Evolutionary conservation across 139 green algal species (phyloP).

Genomic region (Tetraselmis chui): DNA sequence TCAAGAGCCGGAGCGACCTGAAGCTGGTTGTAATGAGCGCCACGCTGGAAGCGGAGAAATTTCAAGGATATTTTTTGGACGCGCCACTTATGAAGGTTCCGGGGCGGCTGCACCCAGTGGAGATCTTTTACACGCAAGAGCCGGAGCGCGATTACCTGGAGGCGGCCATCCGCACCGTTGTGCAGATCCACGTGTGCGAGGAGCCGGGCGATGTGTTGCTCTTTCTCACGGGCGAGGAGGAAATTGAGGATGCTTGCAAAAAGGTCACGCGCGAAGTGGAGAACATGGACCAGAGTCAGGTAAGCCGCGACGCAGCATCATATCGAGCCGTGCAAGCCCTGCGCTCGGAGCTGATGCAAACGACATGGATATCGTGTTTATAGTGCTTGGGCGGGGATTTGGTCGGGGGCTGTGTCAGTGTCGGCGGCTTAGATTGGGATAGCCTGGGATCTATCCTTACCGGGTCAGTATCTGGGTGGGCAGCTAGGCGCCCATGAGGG

Average conservation of each 20-base stretch:
- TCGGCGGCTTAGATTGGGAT: too few relatives aligned
- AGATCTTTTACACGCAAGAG: slow-evolving; percentile 99
- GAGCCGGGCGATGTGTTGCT: slow-evolving; percentile 87
- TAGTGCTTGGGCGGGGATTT: too few relatives aligned
- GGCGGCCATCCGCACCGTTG: slow-evolving; percentile 92
- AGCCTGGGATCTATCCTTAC: too few relatives aligned
- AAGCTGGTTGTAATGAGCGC: slow-evolving; percentile 99
- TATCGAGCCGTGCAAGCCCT: not conserved
- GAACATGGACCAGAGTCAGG: slow-evolving; percentile 36
- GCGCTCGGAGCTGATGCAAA: too few relatives aligned
- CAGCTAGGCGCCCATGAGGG: too few relatives aligned
- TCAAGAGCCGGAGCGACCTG: slow-evolving; percentile 80
- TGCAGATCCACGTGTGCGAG: slow-evolving; percentile 91
- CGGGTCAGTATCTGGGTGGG: too few relatives aligned
- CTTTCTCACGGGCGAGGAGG: slow-evolving; percentile 98
- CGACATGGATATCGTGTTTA: too few relatives aligned
- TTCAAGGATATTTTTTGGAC: slow-evolving; percentile 94
- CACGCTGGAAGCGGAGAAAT: slow-evolving; percentile 99
- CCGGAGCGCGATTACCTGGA: slow-evolving; percentile 98
- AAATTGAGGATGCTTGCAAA: slow-evolving; percentile 98
- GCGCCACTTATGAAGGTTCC: slow-evolving; percentile 96
- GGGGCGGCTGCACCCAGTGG: slow-evolving; percentile 92
- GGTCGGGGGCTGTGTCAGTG: too few relatives aligned
- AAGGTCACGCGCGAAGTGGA: slow-evolving; percentile 78
- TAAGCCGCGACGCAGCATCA: too few relatives aligned